Evolutionary conservation across 2,329 filamentous ascomycete genomes (phyloP), one percentile per base, ranked within the genome.

Genomic region (Colletotrichum sp.): DNA sequence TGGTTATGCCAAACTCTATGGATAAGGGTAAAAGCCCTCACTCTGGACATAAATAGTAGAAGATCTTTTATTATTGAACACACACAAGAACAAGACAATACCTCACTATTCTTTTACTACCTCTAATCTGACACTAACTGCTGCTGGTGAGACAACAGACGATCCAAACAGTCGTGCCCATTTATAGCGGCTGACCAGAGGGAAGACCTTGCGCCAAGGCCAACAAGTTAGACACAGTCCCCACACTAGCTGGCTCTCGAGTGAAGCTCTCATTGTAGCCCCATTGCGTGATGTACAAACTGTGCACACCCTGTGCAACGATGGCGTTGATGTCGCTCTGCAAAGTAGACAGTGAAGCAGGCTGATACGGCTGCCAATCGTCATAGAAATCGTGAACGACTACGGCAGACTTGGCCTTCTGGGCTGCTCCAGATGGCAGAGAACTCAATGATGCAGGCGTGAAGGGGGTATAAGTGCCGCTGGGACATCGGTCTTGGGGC

Each of bases 231-330:
- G 43, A 58, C 8, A 71, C 48, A 1, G 48, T 71, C 5, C 61
- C 69, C 2, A 66, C 61, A 32, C 48, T 71, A 9, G 69, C 69
- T 12, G 61, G 69, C 24, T 66, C 69, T 1, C 61, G 61, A 10
- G 69, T 71, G 13, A 66, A 66, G 61, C 48, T 66, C 61, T 71
- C 69, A 10, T 71, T 71, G 1, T 71, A 71, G 2, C 61, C 69
- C 69, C 61, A 71, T 32, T 71, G 69, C 7, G 69, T 71, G 32
- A 66, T 32, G 32, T 66, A 71, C 24, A 71, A 4, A 3, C 69
- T 71, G 10, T 71, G 61, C 9, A 71, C 61, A 2, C 32, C 69
- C 43, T 24, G 8, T 2, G 69, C 69, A 1, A 71, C 69, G 7
- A 66, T 71, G 4, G 69, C 69, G 13, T 66, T 58, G n/a, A 71